Base-by-base conservation (phyloP, 2,329 filamentous ascomycete species). In the Claviceps sp. region DNA sequence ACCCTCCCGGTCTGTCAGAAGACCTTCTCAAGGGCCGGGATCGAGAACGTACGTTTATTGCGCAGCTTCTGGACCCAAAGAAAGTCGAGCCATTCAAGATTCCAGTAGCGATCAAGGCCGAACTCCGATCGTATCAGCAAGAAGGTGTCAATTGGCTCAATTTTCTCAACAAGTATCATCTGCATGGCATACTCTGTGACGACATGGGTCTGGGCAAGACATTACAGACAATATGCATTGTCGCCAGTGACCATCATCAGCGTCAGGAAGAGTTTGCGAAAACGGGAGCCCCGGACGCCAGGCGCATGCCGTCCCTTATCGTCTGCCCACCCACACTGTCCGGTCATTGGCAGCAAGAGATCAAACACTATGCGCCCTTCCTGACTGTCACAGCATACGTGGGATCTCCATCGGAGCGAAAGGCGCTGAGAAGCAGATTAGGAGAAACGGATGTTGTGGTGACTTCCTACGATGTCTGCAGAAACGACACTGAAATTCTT, bases 181-280 rank as follows among this genome's bases (percentile, higher is more conserved):
- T 98, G 1, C 94, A 98, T 61, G 93, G 93, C 48, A 96, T 98
- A 67, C 86, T 98, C 54, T 98, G 93, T 65, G 93, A 98, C 63
- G 93, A 98, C 66, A 98, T 98, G 93, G 93, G 93, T 62, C 85
- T 98, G 30, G 93, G 93, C 48, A 98, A 98, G 72, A 98, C 93
- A 1, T 72, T 98, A 11, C 93, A 98, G 67, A 98, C 94, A 0
- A 80, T 98, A 22, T 98, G 93, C 67, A 98, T 98, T 62, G 90
- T 98, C 44, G 91, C 93, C 9, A 97, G 90, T 69, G 93, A 98
- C 65, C 93, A 98, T 64, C 91, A 98, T 65, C 76, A 94, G 63
- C 84, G 93, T 55, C 88, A 88, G 0, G 88, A 96, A 63, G 89
- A 97, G 63, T 97, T 85, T 65, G 82, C 82, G 30, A 88, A 85